Conservation (phyloP, 495 filamentous ascomycete genomes). For the Hypoxylon rickii region DNA sequence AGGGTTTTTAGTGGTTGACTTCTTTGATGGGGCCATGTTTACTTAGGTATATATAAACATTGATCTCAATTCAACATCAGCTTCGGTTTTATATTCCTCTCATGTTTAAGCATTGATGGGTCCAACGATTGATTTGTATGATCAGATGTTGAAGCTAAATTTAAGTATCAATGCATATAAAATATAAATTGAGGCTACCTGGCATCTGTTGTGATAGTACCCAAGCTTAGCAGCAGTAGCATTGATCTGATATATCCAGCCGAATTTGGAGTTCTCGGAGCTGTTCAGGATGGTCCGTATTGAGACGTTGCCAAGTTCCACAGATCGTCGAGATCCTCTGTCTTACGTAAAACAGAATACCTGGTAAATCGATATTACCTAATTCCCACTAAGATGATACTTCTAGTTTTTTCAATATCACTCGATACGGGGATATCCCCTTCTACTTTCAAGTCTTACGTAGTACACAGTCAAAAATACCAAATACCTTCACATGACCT, state of each 20-base stretch:
- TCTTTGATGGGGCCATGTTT: conserved; percentile 33
- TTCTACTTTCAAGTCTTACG: not conserved
- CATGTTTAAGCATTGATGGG: too few relatives aligned
- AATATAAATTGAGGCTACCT: conserved; percentile 26
- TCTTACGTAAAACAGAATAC: not conserved
- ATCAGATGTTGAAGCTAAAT: too few relatives aligned
- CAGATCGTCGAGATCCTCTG: too few relatives aligned
- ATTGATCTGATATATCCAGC: too few relatives aligned
- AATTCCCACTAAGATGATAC: not conserved
- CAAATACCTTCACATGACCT: conserved; percentile 29
- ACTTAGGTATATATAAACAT: too few relatives aligned
- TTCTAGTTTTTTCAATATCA: too few relatives aligned
- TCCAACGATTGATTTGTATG: too few relatives aligned
- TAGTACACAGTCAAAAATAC: not conserved
- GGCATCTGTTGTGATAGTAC: conserved; percentile 19
- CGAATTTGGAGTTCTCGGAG: conserved; percentile 32
- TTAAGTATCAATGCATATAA: conserved; percentile 6
- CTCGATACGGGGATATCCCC: conserved; percentile 8
- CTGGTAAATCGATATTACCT: not conserved
- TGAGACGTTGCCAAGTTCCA: not conserved
- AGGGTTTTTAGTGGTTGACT: conserved; percentile 7
- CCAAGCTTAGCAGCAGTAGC: conserved; percentile 3
- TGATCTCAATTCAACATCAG: too few relatives aligned
- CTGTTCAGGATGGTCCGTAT: too few relatives aligned
- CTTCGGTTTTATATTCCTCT: too few relatives aligned